Evolutionary conservation across 305 asterid genomes (phyloP).

Genomic region (Solanum hybrid): DNA sequence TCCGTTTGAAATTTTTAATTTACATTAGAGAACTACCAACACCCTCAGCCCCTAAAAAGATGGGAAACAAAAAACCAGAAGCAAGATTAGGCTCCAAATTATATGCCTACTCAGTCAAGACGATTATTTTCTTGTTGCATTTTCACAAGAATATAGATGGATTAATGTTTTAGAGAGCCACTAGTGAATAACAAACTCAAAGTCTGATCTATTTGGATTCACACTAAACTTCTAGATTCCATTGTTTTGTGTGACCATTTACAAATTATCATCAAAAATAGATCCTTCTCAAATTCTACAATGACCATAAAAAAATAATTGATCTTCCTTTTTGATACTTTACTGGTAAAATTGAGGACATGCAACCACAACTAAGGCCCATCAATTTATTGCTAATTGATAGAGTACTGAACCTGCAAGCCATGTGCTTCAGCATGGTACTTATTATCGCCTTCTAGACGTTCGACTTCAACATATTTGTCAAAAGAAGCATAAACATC

Average conservation of each 20-base stretch:
- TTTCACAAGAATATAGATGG: neutral
- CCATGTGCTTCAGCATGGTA: conserved; percentile 93
- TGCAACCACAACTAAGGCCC: neutral
- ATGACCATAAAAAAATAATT: neutral
- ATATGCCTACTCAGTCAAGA: neutral
- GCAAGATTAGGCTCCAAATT: neutral
- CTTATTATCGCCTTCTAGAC: conserved; percentile 93
- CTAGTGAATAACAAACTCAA: neutral
- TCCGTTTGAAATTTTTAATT: neutral
- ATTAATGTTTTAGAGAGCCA: neutral
- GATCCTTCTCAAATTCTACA: neutral
- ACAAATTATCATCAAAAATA: neutral
- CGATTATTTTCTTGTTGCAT: neutral
- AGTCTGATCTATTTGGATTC: neutral
- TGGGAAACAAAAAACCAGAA: neutral
- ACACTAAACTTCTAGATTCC: neutral
- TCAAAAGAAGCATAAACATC: conserved; percentile 96
- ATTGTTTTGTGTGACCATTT: neutral
- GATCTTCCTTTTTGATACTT: neutral
- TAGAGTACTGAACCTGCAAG: conserved; percentile 58
- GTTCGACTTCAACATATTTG: conserved; percentile 93
- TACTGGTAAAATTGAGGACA: neutral
- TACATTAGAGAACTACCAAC: neutral
- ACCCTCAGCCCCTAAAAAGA: neutral
- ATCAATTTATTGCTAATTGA: conserved; percentile 5